Evolutionary conservation across 2,329 filamentous ascomycete species (phyloP), one percentile per base, ranked within the genome.

Genomic region (Cladosporium phlei): DNA sequence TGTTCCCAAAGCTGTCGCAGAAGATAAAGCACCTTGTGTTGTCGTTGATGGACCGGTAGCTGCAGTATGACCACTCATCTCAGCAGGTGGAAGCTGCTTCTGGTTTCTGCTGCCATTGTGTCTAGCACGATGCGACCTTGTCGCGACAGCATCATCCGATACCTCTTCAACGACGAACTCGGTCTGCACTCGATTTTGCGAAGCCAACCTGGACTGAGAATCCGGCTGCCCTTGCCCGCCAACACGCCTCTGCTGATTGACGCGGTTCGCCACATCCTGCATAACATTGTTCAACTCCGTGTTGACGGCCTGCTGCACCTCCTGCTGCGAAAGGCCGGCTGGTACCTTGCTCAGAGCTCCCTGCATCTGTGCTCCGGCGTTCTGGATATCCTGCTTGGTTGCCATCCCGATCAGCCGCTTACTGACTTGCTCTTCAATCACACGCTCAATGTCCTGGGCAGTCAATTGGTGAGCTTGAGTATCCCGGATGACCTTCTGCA

Each of bases 401-500:
- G 44, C 52, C 17, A 54, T 22, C 11, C 52, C 52, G 2, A n/a
- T 9, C 3, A 54, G 50, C 6, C 47, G 46, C 16, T 43, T 35
- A 14, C 11, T 29, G 21, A 52, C 30, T 6, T 42, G 38, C 2
- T 52, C 44, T 20, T 51, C 35, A 6, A 54, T 46, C n/a, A 52
- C 38, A 4, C 25, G 33, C 7, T 46, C 34, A 17, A 52, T 38
- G 29, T 54, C 52, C 38, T 16, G 25, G 11, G 11, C 34, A 5
- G 43, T 42, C 3, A 48, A 20, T 11, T 44, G 43, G 12, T 47
- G 29, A 5, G 48, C 30, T 12, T 47, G 37, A 2, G 51, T 35
- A 27, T 52, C 48, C 2, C n/a, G 29, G 6, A 53, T 46, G 11
- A 51, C 39, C 12, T 46, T 51, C 14, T 47, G 25, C n/a, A 54